Base-by-base conservation (phyloP, 2,329 filamentous ascomycete genomes). In the Diaporthe citriasiana region DNA sequence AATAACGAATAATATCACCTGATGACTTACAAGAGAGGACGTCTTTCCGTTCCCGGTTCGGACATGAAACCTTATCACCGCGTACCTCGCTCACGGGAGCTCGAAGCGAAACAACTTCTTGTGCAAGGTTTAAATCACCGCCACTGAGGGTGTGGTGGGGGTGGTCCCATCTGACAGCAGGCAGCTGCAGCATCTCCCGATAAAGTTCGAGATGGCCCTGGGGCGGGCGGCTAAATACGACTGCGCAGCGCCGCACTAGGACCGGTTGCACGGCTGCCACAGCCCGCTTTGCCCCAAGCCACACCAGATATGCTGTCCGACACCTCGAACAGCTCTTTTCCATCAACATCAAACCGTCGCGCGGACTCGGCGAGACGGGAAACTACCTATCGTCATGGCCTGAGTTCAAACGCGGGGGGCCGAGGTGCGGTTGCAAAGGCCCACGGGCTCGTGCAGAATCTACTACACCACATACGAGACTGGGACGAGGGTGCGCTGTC, bases 181-280 rank as follows among this genome's bases (percentile, higher is more conserved):
- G 63, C 45, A 66, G 69, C 56, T 60, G 69, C 53, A 60, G 69
- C 56, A 71, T 60, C 56, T 57, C 56, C 69, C 55, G 53, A 60
- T 51, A 42, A 63, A 71, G 56, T 53, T 71, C 55, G 30, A 71
- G 56, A 59, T 71, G 55, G 56, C 40, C 38, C 27, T 53, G 45
- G 33, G 42, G 42, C 42, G 40, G 60, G 69, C 35, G 69, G 69
- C 45, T 60, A 30, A 51, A 19, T 63, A 56, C 47, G 53, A 47
- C 53, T 60, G 51, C 42, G 30, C 27, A 25, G 25, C 47, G 51
- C 47, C 69, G 69, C 69, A 51, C 69, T 71, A 71, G 17, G 19
- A 15, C 51, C 69, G 69, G 69, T 71, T 71, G 56, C 12, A 71
- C 69, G 69, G 69, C 56, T 63, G 42, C 35, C 56, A 71, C 55